These are phyloP conservation scores for Cucurbitaria berberidis DNA, from an alignment of 2,329 filamentous ascomycete genomes.

Conservation along the genomic window DNA sequence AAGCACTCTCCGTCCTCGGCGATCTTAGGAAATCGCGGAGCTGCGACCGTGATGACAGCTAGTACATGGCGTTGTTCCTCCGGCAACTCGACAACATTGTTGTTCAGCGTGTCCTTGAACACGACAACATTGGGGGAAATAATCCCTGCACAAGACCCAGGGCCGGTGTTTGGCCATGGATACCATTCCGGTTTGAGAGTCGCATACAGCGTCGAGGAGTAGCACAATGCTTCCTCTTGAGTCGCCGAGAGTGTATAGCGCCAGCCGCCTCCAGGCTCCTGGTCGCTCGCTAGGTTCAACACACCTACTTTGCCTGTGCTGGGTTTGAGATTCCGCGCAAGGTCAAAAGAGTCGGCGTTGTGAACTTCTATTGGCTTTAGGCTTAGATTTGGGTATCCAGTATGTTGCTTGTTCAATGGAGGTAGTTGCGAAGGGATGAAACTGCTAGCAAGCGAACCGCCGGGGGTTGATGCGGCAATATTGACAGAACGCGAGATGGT, in stretches of 20 bases:
- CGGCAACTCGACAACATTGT: constrained; percentile 20
- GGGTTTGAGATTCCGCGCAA: constrained; percentile 15
- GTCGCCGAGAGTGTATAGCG: constrained; percentile 25
- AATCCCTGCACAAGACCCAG: constrained; percentile 24
- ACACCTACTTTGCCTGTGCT: constrained; percentile 20
- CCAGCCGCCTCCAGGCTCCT: constrained; percentile 29
- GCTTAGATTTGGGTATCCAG: constrained; percentile 8
- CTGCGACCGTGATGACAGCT: constrained; percentile 29
- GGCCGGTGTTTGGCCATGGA: constrained; percentile 29
- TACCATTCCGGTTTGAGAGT: constrained; percentile 31
- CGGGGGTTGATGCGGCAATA: constrained; percentile 16
- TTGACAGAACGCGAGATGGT: constrained; percentile 19
- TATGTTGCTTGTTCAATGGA: constrained; percentile 10
- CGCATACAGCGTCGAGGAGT: constrained; percentile 27
- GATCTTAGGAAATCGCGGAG: constrained; percentile 18
- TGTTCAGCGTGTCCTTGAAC: constrained; percentile 26
- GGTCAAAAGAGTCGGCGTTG: constrained; percentile 28
- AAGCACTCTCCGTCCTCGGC: constrained; percentile 12
- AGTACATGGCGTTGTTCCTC: constrained; percentile 13
- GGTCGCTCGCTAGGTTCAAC: constrained; percentile 28
- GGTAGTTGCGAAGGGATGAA: constrained; percentile 26
- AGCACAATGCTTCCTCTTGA: constrained; percentile 34
- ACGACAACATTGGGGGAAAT: constrained; percentile 28
- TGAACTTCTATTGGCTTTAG: constrained; percentile 16
- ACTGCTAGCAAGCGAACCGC: constrained; percentile 19